A percentile compares a stretch with the other conserved stretches of the same genome.
These are phyloP conservation scores for Umbellularia californica DNA, from an alignment of 164 flowering plant species.

Conservation along the genomic window DNA sequence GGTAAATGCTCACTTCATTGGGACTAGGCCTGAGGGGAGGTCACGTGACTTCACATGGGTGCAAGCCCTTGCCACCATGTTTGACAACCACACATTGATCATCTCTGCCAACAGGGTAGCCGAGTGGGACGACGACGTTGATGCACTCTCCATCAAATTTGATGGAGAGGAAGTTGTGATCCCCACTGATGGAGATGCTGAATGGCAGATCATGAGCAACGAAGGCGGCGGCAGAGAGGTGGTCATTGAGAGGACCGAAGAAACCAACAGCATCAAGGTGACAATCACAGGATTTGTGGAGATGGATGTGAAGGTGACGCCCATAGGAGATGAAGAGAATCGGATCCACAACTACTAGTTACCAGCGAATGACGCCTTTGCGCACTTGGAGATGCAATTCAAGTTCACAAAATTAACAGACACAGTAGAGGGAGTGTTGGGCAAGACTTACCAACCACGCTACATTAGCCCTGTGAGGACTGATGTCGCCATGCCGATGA, in stretches of 20 bases:
- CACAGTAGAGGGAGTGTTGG: constrained; percentile 61
- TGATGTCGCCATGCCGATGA: constrained; percentile 69
- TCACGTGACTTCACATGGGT: constrained; percentile 75
- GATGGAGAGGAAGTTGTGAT: constrained; percentile 35
- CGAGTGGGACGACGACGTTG: constrained; percentile 53
- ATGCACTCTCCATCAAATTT: constrained; percentile 43
- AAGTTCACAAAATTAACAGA: constrained; percentile 40
- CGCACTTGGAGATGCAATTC: constrained; percentile 38
- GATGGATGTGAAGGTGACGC: constrained; percentile 44
- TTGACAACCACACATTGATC: constrained; percentile 51
- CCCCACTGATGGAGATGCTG: constrained; percentile 52
- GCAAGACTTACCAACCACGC: constrained; percentile 56
- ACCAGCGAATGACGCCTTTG: constrained; percentile 46
- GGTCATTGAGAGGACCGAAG: constrained; percentile 56
- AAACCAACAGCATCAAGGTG: constrained; percentile 44
- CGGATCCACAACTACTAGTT: constrained; percentile 55
- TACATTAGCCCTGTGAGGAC: constrained; percentile 57
- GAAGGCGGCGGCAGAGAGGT: constrained; percentile 27
- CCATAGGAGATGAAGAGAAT: constrained; percentile 54
- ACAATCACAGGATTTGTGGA: constrained; percentile 38
- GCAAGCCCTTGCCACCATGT: constrained; percentile 62
- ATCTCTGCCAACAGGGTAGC: constrained; percentile 52
- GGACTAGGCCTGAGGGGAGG: constrained; percentile 52
- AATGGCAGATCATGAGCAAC: constrained; percentile 30
- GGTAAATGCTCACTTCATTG: constrained; percentile 59